Evolutionary conservation across 208 protist species (phyloP), one percentile per base, ranked within the genome.

Genomic region (Strigomonas culicis): DNA sequence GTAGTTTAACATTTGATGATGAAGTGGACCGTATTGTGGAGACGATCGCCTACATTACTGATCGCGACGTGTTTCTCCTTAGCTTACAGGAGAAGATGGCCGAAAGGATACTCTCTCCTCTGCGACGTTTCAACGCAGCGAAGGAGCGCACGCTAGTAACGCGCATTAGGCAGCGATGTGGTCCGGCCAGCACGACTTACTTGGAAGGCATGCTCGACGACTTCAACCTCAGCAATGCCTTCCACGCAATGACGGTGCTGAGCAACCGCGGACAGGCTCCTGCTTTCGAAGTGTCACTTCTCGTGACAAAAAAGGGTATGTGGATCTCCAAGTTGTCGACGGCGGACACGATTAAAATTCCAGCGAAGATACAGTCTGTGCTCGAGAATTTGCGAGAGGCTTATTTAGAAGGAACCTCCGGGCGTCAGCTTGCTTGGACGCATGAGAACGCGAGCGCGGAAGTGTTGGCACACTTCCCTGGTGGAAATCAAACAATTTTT

Each of bases 171-270:
- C 76, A 92, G 59, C 72, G 75, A 24, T 90, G 72, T 50, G 92
- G 92, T 34, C 60, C 85, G 0, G 71, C 78, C 0, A 91, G 74
- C 74, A 95, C 86, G 17, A 77, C 84, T 22, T 84, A 83, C 46
- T 62, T 97, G 28, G 86, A 95, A 57, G 88, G 89, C 51, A 95
- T 97, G 84, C 75, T 95, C 49, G 66, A 91, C 61, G 92, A 97
- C 66, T 68, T 84, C 22, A 72, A 85, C 65, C 57, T 82, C 2
- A 77, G 80, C 13, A 76, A 74, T 46, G 66, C 58, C 34, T 87
- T 84, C 67, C 70, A 68, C 47, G 75, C 74, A 2, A 76, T 74
- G 64, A 74, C 79, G 25, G 79, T 76, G 44, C 62, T 89, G 64
- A 57, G 47, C 17, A 61, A 59, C 25, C 63, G 60, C 17, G 77